A percentile compares a stretch with the other conserved stretches of the same genome.
phyloP scores from a whole-genome alignment of 257 asterid species.

The Plantago major region DNA sequence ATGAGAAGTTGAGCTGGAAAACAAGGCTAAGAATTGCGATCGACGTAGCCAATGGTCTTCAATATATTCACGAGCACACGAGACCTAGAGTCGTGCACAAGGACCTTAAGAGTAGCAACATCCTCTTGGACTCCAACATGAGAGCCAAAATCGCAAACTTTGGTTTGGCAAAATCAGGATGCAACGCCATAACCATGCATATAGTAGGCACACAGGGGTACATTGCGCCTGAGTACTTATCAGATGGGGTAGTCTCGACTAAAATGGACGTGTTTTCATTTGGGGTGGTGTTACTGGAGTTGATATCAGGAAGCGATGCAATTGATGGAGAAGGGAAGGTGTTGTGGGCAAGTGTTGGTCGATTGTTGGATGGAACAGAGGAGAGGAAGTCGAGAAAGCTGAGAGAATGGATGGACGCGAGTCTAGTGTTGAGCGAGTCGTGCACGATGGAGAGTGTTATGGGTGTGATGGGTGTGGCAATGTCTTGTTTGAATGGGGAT shows the following conservation, averaged over 20 bases:
- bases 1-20: slow-evolving; percentile 65
- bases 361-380: slow-evolving; percentile 44
- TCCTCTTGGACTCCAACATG: slow-evolving; percentile 82
- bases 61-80: slow-evolving; percentile 96
- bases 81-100: slow-evolving; percentile 89
- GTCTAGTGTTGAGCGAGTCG: slow-evolving; percentile 36
- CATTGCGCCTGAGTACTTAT: slow-evolving; percentile 76
- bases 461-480: slow-evolving; percentile 57
- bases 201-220: slow-evolving; percentile 95
- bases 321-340: slow-evolving; percentile 57
- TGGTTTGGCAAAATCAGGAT: slow-evolving; percentile 85
- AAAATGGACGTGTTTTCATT: slow-evolving; percentile 86
- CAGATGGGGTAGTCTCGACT: slow-evolving; percentile 76
- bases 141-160: slow-evolving; percentile 91
- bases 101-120: slow-evolving; percentile 89
- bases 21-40: slow-evolving; percentile 63
- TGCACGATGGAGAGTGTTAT: slow-evolving; percentile 49
- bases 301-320: slow-evolving; percentile 65
- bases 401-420: slow-evolving; percentile 63
- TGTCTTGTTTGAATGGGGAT: slow-evolving; percentile 69
- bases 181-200: slow-evolving; percentile 96
- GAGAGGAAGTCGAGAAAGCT: slow-evolving; percentile 41
- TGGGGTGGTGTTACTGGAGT: slow-evolving; percentile 89
- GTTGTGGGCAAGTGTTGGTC: slow-evolving; percentile 44
- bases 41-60: slow-evolving; percentile 90